Evolutionary conservation across 345 rosid species (phyloP).

Genomic region (Linum trigynum): DNA sequence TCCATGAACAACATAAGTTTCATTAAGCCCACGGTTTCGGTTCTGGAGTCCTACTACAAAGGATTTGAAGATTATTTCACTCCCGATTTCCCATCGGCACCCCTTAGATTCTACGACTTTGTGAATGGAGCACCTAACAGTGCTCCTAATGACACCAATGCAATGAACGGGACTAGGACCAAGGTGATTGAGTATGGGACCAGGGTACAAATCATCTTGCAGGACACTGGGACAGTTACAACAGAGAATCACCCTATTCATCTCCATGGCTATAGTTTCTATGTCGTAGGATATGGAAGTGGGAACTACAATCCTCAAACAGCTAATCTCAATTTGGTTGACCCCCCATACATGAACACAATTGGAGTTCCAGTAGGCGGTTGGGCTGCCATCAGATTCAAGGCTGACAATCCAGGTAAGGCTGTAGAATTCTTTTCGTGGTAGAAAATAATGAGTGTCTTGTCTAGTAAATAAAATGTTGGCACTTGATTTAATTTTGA

Average conservation of each 20-base stretch:
- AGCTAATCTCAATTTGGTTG: conserved; percentile 45
- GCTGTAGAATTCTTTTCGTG: background rate
- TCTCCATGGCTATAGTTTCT: conserved; percentile 81
- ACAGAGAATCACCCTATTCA: conserved; percentile 90
- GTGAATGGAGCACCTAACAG: conserved; percentile 77
- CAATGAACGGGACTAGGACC: conserved; percentile 57
- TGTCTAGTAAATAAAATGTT: no score
- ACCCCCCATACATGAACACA: conserved; percentile 81
- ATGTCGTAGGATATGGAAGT: conserved; percentile 60
- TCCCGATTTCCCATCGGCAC: conserved; percentile 56
- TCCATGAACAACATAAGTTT: conserved; percentile 83
- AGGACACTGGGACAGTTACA: conserved; percentile 59
- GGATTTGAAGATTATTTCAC: conserved; percentile 53
- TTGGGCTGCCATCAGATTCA: conserved; percentile 81
- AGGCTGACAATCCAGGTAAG: conserved; percentile 73
- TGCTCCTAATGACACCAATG: conserved; percentile 51
- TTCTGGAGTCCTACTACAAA: conserved; percentile 67
- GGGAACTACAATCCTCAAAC: conserved; percentile 55
- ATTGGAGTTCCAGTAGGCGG: conserved; percentile 88
- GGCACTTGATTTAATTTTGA: background rate
- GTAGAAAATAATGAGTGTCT: background rate
- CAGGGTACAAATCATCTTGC: conserved; percentile 62
- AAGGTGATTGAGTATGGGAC: conserved; percentile 56
- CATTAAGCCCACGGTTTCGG: conserved; percentile 45
- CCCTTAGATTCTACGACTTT: conserved; percentile 58